A percentile compares a stretch with the other conserved stretches of the same genome.
Evolutionary conservation across 2,329 filamentous ascomycete species (phyloP).

Genomic region (Tolypocladium amazonense): DNA sequence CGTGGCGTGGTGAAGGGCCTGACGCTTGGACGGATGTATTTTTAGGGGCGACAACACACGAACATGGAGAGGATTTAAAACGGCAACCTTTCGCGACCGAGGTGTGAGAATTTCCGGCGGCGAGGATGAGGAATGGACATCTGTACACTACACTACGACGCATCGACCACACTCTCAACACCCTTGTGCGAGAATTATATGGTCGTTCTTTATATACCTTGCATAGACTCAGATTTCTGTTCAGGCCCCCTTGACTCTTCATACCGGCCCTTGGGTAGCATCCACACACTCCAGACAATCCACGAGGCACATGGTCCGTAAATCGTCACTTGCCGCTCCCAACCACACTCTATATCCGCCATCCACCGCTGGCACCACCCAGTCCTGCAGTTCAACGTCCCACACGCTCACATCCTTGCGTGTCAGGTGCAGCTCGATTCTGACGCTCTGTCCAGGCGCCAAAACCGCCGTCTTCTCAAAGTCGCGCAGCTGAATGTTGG

Average conservation of each 20-base stretch:
- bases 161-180: not conserved
- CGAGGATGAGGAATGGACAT: not conserved
- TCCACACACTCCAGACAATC: constrained; percentile 18
- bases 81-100: not conserved
- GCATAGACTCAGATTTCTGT: too few relatives aligned
- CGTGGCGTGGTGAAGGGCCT: constrained; percentile 19
- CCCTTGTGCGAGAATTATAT: not conserved
- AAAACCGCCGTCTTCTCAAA: constrained; percentile 57
- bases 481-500: constrained; percentile 55
- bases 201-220: not conserved
- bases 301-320: constrained; percentile 18
- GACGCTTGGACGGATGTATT: not conserved
- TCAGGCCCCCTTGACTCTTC: too few relatives aligned
- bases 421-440: constrained; percentile 48
- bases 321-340: constrained; percentile 24
- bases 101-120: not conserved
- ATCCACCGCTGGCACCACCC: constrained; percentile 37
- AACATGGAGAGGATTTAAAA: not conserved
- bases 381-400: constrained; percentile 58
- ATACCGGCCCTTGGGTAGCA: not conserved
- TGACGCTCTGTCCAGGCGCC: constrained; percentile 38
- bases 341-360: constrained; percentile 28
- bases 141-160: not conserved
- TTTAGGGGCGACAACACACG: not conserved
- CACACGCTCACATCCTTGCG: constrained; percentile 65